A percentile compares a stretch with the other conserved stretches of the same genome.
These are phyloP conservation scores for Cercospora canescens DNA, from an alignment of 2,329 filamentous ascomycete species.

Conservation along the genomic window DNA sequence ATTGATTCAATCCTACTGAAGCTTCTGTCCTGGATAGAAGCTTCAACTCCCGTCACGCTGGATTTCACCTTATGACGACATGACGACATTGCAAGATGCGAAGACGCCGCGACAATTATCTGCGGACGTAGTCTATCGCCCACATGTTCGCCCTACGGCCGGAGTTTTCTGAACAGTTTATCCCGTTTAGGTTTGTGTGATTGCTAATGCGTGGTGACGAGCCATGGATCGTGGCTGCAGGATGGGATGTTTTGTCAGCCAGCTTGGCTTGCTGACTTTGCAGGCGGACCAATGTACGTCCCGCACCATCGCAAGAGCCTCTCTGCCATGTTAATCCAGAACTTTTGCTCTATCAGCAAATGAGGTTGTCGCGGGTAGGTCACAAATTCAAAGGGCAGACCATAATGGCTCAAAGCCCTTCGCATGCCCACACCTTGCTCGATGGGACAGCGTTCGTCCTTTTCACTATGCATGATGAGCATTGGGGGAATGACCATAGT, in stretches of 20 bases:
- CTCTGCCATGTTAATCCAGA: conserved; percentile 21
- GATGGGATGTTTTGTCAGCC: neutral
- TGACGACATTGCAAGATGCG: neutral
- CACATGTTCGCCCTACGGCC: neutral
- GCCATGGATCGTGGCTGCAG: neutral
- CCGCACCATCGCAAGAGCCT: conserved; percentile 20
- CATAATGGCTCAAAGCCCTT: conserved; percentile 31
- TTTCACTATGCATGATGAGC: conserved; percentile 39
- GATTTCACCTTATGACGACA: neutral
- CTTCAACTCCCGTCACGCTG: neutral
- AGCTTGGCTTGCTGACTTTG: conserved; percentile 2
- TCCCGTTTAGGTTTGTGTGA: neutral
- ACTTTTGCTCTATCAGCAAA: conserved; percentile 32
- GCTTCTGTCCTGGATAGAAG: neutral
- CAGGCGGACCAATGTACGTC: conserved; percentile 17
- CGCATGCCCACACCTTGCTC: conserved; percentile 38
- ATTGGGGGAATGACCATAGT: conserved; percentile 32
- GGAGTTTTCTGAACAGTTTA: neutral
- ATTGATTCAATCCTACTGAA: neutral
- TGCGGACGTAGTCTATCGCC: neutral
- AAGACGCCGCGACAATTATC: neutral
- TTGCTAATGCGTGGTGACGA: neutral
- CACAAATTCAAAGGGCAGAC: conserved; percentile 37
- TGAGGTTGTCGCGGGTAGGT: conserved; percentile 40
- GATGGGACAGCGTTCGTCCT: conserved; percentile 37